Percentiles rank a stretch among this genome's conserved stretches.
These are phyloP conservation scores for Lactuca sativa DNA, from an alignment of 129 eudicot genomes.

Conservation along the genomic window DNA sequence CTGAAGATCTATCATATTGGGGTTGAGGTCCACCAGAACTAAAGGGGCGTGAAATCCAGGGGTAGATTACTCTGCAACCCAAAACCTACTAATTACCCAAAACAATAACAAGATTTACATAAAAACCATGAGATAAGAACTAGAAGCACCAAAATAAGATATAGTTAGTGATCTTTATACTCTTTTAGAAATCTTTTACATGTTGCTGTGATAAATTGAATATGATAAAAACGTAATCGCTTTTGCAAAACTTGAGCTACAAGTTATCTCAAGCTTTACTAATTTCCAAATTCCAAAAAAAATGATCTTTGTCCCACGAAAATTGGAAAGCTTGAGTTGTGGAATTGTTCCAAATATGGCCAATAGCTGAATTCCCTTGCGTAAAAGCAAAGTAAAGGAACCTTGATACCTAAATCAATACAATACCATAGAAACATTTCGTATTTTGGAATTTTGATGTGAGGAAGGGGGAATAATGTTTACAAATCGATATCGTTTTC, in stretches of 20 bases:
- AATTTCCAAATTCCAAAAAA: not conserved
- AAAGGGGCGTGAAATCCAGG: conserved; percentile 54
- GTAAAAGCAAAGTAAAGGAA: not conserved
- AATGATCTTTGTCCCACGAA: not conserved
- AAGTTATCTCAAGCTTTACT: conserved; percentile 11
- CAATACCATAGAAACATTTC: not conserved
- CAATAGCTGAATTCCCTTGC: not conserved
- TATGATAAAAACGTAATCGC: not conserved
- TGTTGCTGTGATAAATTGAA: not conserved
- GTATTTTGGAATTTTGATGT: not conserved
- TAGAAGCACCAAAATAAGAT: not conserved
- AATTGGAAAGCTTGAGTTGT: not conserved
- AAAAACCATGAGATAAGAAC: conserved; percentile 30
- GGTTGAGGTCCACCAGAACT: conserved; percentile 51
- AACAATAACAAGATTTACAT: conserved; percentile 40
- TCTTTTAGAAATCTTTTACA: not conserved
- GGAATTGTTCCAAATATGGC: conserved; percentile 1
- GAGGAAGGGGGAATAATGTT: not conserved
- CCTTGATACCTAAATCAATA: not conserved
- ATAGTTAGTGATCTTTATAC: not conserved
- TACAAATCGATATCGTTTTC: not conserved
- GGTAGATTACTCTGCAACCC: conserved; percentile 70
- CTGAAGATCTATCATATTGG: conserved; percentile 54
- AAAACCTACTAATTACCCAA: conserved; percentile 72
- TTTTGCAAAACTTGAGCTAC: not conserved